A percentile compares a stretch with the other conserved stretches of the same genome.
phyloP scores from a whole-genome alignment of 176 grass and related monocot species.

The Bolboschoenus planiculmis region DNA sequence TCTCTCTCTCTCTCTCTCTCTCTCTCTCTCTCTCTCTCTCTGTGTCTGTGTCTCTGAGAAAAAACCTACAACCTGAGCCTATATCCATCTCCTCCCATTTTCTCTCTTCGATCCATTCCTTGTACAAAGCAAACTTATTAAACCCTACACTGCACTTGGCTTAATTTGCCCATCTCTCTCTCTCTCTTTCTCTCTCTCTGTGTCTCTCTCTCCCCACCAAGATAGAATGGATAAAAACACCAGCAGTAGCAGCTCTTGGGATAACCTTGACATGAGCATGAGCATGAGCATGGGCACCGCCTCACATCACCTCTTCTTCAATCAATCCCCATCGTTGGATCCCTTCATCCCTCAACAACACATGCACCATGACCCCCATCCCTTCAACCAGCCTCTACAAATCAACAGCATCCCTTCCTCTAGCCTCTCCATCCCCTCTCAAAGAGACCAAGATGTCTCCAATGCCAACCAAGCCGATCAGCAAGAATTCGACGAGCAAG shows the following conservation, averaged over 20 bases:
- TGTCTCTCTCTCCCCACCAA: too few relatives aligned
- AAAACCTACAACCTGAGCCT: neutral
- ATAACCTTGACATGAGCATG: constrained; percentile 64
- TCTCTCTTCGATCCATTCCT: constrained; percentile 13
- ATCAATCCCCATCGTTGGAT: constrained; percentile 29
- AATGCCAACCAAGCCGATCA: constrained; percentile 11
- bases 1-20: constrained; percentile 14
- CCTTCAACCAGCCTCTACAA: constrained; percentile 30
- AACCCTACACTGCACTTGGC: constrained; percentile 5
- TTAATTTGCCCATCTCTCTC: constrained; percentile 9
- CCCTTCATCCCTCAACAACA: constrained; percentile 33
- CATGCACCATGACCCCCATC: constrained; percentile 34
- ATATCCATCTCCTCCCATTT: constrained; percentile 20
- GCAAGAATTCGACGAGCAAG: constrained; percentile 29
- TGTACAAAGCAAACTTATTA: constrained; percentile 15
- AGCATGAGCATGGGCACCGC: constrained; percentile 25
- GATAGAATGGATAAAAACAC: constrained; percentile 62
- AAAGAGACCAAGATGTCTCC: neutral
- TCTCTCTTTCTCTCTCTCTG: too few relatives aligned
- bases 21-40: neutral
- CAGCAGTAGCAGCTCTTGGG: constrained; percentile 77
- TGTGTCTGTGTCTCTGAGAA: neutral
- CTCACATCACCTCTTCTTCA: constrained; percentile 49
- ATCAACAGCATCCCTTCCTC: constrained; percentile 33
- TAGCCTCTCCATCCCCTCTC: constrained; percentile 17